These are phyloP conservation scores for Cydonia oblonga DNA, from an alignment of 331 rosid genomes.

Conservation along the genomic window DNA sequence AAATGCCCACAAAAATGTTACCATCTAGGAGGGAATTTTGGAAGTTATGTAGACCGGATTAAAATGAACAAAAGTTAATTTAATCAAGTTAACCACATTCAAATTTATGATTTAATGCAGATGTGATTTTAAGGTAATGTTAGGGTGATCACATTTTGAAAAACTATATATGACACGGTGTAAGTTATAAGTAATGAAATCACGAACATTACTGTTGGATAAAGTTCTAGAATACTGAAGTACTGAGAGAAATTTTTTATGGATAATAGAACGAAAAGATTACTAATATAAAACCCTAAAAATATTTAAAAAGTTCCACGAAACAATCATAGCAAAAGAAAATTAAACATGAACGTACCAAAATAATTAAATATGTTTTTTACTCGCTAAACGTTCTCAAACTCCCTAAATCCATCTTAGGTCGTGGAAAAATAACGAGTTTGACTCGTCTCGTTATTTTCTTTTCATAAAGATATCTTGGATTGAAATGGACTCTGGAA, in stretches of 20 bases:
- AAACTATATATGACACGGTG: rapidly evolving
- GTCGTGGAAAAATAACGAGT: not conserved
- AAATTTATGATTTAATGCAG: not conserved
- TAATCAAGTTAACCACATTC: not conserved
- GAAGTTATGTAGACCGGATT: not conserved
- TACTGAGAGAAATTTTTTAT: no score
- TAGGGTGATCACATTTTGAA: not conserved
- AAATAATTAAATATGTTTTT: not conserved
- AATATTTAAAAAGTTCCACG: no score
- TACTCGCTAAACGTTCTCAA: not conserved
- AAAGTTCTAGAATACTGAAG: no score
- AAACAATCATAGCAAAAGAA: no score
- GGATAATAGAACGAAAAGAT: no score
- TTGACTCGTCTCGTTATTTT: no score
- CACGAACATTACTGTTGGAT: not conserved
- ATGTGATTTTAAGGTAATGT: not conserved
- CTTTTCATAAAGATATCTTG: not conserved
- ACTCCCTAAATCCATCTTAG: no score
- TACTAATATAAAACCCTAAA: no score
- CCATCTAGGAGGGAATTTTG: not conserved
- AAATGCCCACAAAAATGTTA: not conserved
- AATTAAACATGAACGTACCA: no score
- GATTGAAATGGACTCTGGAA: not conserved
- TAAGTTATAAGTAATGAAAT: not conserved
- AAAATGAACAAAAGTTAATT: not conserved